Conservation (phyloP, 768 basidiomycete genomes). For the Candolleomyces aberdarensis region DNA sequence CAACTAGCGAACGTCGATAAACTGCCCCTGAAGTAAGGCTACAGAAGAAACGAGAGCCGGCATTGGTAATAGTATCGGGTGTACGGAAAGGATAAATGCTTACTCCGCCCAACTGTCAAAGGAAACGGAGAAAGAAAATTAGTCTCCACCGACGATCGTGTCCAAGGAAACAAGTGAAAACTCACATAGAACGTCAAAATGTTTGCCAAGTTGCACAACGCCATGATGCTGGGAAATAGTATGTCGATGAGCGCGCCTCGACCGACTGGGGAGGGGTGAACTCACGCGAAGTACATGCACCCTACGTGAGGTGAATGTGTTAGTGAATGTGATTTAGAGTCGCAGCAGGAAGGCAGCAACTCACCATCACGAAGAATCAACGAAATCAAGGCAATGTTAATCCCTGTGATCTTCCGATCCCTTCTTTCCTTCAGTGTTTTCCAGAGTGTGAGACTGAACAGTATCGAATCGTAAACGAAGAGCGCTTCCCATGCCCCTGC, state of each 20-base stretch:
- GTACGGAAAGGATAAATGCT: conserved; percentile 1
- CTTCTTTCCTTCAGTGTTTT: conserved; percentile 39
- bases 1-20: conserved; percentile 49
- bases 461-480: conserved; percentile 43
- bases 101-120: conserved; percentile 24
- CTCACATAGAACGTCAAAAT: conserved; percentile 33
- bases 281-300: conserved; percentile 55
- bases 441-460: conserved; percentile 45
- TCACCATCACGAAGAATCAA: conserved; percentile 49
- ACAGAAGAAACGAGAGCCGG: background rate
- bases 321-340: background rate
- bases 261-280: background rate
- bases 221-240: conserved; percentile 42
- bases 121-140: background rate
- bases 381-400: conserved; percentile 33
- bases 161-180: background rate
- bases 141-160: background rate
- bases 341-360: conserved; percentile 12
- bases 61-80: background rate
- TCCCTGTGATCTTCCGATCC: conserved; percentile 21
- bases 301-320: conserved; percentile 27
- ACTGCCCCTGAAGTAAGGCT: conserved; percentile 45
- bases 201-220: conserved; percentile 47
- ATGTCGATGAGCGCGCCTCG: background rate
- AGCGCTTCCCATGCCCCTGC: conserved; percentile 49